These are phyloP conservation scores for Penicillium antarcticum DNA, from an alignment of 495 filamentous ascomycete species.

Conservation along the genomic window DNA sequence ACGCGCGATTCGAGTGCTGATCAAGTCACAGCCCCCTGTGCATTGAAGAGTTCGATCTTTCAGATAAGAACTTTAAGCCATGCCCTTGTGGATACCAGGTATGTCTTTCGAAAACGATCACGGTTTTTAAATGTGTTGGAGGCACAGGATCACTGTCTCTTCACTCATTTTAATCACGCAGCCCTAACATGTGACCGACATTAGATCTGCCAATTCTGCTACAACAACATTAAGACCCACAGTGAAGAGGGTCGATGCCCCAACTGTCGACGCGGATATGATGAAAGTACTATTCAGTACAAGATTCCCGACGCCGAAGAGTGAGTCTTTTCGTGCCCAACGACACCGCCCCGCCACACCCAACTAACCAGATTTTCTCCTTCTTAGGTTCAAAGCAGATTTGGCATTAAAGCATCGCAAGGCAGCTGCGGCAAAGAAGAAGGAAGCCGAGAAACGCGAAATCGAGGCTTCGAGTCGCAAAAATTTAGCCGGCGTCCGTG, in stretches of 20 bases:
- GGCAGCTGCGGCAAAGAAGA: slow-evolving; percentile 84
- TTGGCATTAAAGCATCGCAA: slow-evolving; percentile 87
- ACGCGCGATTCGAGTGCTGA: slow-evolving; percentile 9
- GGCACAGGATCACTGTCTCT: neutral
- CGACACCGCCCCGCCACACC: neutral
- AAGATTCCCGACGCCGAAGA: slow-evolving; percentile 92
- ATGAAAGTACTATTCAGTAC: slow-evolving; percentile 94
- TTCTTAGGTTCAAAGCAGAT: slow-evolving; percentile 71
- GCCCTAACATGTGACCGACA: neutral
- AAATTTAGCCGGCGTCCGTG: slow-evolving; percentile 88
- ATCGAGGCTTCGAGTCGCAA: slow-evolving; percentile 93
- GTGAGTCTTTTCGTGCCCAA: slow-evolving; percentile 46
- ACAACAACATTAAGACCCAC: slow-evolving; percentile 89
- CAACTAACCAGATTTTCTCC: slow-evolving; percentile 5
- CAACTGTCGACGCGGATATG: slow-evolving; percentile 90
- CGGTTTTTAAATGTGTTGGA: neutral
- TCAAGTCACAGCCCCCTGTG: slow-evolving; percentile 72
- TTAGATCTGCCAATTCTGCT: slow-evolving; percentile 99
- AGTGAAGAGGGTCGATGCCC: slow-evolving; percentile 95
- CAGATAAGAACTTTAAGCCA: slow-evolving; percentile 93
- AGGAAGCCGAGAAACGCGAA: slow-evolving; percentile 92
- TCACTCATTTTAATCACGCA: too few relatives aligned
- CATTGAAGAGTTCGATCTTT: slow-evolving; percentile 97
- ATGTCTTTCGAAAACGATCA: slow-evolving; percentile 20
- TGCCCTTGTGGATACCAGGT: slow-evolving; percentile 99